These are phyloP conservation scores for Rutidosis leptorrhynchoides DNA, from an alignment of 129 eudicot genomes.

Conservation along the genomic window DNA sequence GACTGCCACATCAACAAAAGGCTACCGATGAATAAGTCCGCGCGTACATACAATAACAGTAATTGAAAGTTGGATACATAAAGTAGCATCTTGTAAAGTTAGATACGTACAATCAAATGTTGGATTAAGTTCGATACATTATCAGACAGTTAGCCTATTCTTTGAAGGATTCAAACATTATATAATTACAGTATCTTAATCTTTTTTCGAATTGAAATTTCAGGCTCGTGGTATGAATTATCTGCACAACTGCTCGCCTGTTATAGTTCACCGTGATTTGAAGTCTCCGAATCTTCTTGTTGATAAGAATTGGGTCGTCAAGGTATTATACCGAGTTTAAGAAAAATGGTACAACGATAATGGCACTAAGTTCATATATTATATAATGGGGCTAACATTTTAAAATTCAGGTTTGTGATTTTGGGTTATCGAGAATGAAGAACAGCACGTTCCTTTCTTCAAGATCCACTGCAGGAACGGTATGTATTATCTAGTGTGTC, in stretches of 20 bases:
- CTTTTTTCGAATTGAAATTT: slow-evolving; percentile 3
- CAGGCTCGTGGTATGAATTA: slow-evolving; percentile 99
- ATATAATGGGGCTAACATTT: slow-evolving; percentile 20
- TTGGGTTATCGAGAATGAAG: slow-evolving; percentile 96
- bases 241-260: slow-evolving; percentile 88
- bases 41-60: neutral
- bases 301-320: slow-evolving; percentile 97
- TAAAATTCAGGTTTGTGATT: slow-evolving; percentile 80
- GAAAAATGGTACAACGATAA: too few relatives aligned
- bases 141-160: neutral
- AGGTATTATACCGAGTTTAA: slow-evolving; percentile 46
- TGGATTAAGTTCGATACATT: neutral
- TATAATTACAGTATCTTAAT: slow-evolving; percentile 7
- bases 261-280: slow-evolving; percentile 94
- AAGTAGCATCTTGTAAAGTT: neutral
- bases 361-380: neutral
- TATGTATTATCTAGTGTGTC: slow-evolving; percentile 33
- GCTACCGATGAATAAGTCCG: neutral
- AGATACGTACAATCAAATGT: neutral
- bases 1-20: slow-evolving; percentile 9
- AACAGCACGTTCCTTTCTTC: slow-evolving; percentile 94
- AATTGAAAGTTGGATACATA: neutral
- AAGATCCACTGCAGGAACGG: slow-evolving; percentile 97
- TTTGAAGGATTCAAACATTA: slow-evolving; percentile 14
- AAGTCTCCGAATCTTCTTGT: slow-evolving; percentile 96